Percentiles rank a stretch among this genome's conserved stretches.
Conservation (phyloP, 371 early-diverging fungal species). For the Apophysomyces variabilis region DNA sequence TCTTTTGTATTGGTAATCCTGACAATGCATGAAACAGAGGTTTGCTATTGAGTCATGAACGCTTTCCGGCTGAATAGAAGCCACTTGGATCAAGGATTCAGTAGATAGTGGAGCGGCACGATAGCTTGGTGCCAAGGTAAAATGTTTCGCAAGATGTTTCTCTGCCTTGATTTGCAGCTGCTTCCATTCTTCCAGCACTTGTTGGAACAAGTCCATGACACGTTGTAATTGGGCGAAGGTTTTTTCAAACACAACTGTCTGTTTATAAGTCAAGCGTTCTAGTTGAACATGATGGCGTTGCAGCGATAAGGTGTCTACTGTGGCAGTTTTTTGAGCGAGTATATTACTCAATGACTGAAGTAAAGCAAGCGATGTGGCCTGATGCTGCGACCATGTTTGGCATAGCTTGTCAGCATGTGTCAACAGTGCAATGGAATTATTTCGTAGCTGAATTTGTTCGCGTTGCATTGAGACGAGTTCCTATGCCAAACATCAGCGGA, state of each 20-base stretch:
- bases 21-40: conserved; percentile 8
- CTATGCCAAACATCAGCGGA: neutral
- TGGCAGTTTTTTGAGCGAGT: conserved; percentile 9
- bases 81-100: conserved; percentile 17
- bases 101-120: conserved; percentile 18
- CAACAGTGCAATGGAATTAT: neutral
- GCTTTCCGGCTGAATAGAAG: conserved; percentile 16
- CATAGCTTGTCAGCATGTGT: conserved; percentile 20
- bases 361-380: conserved; percentile 11
- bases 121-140: neutral
- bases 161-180: conserved; percentile 5
- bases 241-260: conserved; percentile 8
- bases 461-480: conserved; percentile 7
- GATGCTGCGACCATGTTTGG: conserved; percentile 13
- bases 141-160: conserved; percentile 8
- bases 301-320: neutral
- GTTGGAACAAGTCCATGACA: neutral
- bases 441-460: conserved; percentile 13
- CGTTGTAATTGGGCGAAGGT: neutral
- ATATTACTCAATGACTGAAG: conserved; percentile 10
- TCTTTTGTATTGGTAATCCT: conserved; percentile 12
- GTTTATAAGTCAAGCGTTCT: conserved; percentile 13
- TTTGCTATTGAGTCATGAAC: conserved; percentile 6
- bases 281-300: neutral
- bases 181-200: conserved; percentile 10